Evolutionary conservation across 805 yeast species (phyloP).

Genomic region (Yarrowia alimentaria): DNA sequence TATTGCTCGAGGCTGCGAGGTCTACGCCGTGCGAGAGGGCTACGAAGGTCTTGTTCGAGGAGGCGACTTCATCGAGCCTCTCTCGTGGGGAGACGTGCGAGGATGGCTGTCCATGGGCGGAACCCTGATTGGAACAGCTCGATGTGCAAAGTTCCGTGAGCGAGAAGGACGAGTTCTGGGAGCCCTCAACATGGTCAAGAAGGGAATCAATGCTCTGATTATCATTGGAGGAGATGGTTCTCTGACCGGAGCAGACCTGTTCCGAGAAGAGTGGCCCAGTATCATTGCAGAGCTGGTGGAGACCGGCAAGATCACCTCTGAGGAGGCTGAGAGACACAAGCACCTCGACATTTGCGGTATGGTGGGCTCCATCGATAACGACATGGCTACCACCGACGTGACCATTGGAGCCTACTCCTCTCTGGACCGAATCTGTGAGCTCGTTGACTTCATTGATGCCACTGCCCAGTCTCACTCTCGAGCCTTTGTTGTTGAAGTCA

Average conservation of each 20-base stretch:
- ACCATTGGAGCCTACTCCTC: constrained; percentile 97
- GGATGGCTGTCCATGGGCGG: constrained; percentile 94
- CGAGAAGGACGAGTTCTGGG: constrained; percentile 80
- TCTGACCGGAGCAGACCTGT: constrained; percentile 92
- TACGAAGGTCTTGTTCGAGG: constrained; percentile 91
- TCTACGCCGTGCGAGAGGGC: constrained; percentile 90
- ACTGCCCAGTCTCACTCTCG: constrained; percentile 96
- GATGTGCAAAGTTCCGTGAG: constrained; percentile 82
- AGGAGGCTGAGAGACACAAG: constrained; percentile 59
- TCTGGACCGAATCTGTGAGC: constrained; percentile 85
- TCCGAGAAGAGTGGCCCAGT: constrained; percentile 93
- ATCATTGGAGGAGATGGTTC: constrained; percentile 99
- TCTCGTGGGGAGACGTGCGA: constrained; percentile 93
- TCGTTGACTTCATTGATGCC: constrained; percentile 95
- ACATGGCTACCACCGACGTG: constrained; percentile 94
- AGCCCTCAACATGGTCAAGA: constrained; percentile 76
- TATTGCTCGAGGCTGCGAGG: constrained; percentile 81
- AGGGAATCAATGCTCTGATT: constrained; percentile 91
- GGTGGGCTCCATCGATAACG: constrained; percentile 97
- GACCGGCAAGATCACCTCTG: constrained; percentile 55
- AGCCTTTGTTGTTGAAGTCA: constrained; percentile 96
- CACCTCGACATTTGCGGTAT: constrained; percentile 85
- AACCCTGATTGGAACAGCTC: constrained; percentile 93
- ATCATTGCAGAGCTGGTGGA: constrained; percentile 68
- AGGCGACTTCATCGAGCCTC: constrained; percentile 70